Base-by-base conservation (phyloP, 2,329 filamentous ascomycete species). In the Zalaria obscura region DNA sequence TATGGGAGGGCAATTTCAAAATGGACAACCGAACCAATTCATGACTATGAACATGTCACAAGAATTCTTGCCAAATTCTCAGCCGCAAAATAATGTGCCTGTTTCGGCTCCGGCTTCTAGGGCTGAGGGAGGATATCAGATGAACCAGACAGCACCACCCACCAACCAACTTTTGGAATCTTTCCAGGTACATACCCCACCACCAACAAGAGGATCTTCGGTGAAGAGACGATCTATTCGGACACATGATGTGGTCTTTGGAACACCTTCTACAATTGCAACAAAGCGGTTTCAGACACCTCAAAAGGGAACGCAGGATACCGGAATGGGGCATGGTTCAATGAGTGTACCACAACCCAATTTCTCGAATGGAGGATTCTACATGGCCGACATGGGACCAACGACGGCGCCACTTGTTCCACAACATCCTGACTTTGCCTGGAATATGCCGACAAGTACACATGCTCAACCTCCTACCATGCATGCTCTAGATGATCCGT, bases 181-280 rank as follows among this genome's bases (percentile, higher is more conserved):
- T 70, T 75, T 47, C 67, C 66, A 69, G 9, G 76, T 77, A 64
- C 74, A 78, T 56, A 78, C 75, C 8, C 75, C 75, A 29, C 75
- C 75, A 38, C 74, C 75, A 3, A 77, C 73, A 26, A 67, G 74
- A 56, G 73, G 67, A 46, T 60, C 63, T 40, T 65, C 72, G 11
- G 71, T 67, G 4, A 65, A 68, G 52, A 67, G 70, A 47, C 65
- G 63, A 32, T 32, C 29, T 32, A n/a, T 32, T 32, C 29, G 29
- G 7, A n/a, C 29, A 7, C 29, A 7, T 7, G 29, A 32, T 27
- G 36, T 38, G 25, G 25, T 25, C 7, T 38, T 65, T 11, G 61
- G 66, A 46, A 58, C 59, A 29, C 62, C 64, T 40, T 61, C 64
- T 25, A 58, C 54, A 3, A 56, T 59, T 43, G 51, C 50, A 27